phyloP scores from a whole-genome alignment of 176 grass and related monocot genomes.

The Alloteropsis semialata region DNA sequence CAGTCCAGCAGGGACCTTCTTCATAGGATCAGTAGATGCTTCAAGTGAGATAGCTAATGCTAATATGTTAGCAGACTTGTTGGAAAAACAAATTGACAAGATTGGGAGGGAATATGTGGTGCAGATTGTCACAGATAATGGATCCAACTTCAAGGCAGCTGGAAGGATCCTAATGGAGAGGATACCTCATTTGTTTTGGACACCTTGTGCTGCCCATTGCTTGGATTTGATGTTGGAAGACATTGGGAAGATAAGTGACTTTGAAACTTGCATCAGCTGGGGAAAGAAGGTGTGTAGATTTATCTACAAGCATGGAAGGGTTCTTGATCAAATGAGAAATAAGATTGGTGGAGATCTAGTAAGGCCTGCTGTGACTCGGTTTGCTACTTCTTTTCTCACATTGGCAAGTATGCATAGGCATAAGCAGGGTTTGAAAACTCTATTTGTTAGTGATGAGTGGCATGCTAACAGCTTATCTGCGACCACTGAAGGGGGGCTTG shows the following conservation, averaged over 20 bases:
- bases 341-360: not conserved
- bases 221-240: too few species aligned
- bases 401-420: not conserved
- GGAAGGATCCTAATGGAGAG: not conserved
- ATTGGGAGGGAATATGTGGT: not conserved
- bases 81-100: not conserved
- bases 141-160: not conserved
- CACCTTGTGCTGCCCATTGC: too few species aligned
- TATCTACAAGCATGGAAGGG: too few species aligned
- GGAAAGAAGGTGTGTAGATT: not conserved
- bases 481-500: not conserved
- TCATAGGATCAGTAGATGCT: not conserved
- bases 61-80: not conserved
- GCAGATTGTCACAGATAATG: not conserved
- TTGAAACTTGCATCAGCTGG: too few species aligned
- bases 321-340: not conserved
- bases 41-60: not conserved
- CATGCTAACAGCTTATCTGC: not conserved
- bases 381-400: not conserved
- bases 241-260: too few species aligned
- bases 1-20: not conserved
- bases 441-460: conserved; percentile 2
- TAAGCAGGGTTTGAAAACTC: not conserved
- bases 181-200: not conserved
- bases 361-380: not conserved